These are phyloP conservation scores for Fusarium pseudograminearum DNA, from an alignment of 2,329 filamentous ascomycete genomes.

Conservation along the genomic window DNA sequence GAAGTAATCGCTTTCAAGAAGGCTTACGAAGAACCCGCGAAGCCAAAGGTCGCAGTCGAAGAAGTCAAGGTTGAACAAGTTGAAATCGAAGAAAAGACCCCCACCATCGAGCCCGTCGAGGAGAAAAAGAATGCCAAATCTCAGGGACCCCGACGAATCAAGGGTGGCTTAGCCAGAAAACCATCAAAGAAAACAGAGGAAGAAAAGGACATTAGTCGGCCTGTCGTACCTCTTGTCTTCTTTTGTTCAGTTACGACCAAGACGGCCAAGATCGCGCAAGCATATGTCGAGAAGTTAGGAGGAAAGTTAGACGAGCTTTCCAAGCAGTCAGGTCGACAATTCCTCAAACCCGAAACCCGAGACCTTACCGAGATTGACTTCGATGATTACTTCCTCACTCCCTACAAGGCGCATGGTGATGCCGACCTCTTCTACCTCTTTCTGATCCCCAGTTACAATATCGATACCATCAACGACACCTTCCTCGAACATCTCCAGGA, in stretches of 20 bases:
- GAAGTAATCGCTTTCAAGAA: slow-evolving; percentile 55
- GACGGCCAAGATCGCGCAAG: slow-evolving; percentile 78
- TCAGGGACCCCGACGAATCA: slow-evolving; percentile 63
- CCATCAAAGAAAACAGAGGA: slow-evolving; percentile 44
- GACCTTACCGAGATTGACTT: slow-evolving; percentile 90
- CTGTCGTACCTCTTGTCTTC: slow-evolving; percentile 82
- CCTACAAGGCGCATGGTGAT: slow-evolving; percentile 70
- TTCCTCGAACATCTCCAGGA: slow-evolving; percentile 90
- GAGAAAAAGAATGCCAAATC: slow-evolving; percentile 50
- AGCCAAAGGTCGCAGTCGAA: slow-evolving; percentile 18
- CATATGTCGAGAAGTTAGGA: slow-evolving; percentile 69
- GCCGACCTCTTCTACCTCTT: slow-evolving; percentile 83
- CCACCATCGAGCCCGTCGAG: slow-evolving; percentile 35
- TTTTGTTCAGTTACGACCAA: slow-evolving; percentile 89
- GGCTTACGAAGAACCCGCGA: slow-evolving; percentile 46
- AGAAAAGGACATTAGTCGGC: slow-evolving; percentile 53
- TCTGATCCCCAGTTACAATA: slow-evolving; percentile 91
- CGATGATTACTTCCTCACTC: slow-evolving; percentile 89
- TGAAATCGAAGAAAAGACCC: slow-evolving; percentile 31
- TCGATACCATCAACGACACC: slow-evolving; percentile 89
- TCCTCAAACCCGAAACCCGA: slow-evolving; percentile 71
- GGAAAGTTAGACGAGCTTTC: slow-evolving; percentile 64
- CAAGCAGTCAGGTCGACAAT: slow-evolving; percentile 53
- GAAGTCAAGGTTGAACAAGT: background rate
- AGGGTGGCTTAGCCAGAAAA: slow-evolving; percentile 56